phyloP scores from a whole-genome alignment of 2,329 filamentous ascomycete species.

The Rhexocercosporidium sp. region DNA sequence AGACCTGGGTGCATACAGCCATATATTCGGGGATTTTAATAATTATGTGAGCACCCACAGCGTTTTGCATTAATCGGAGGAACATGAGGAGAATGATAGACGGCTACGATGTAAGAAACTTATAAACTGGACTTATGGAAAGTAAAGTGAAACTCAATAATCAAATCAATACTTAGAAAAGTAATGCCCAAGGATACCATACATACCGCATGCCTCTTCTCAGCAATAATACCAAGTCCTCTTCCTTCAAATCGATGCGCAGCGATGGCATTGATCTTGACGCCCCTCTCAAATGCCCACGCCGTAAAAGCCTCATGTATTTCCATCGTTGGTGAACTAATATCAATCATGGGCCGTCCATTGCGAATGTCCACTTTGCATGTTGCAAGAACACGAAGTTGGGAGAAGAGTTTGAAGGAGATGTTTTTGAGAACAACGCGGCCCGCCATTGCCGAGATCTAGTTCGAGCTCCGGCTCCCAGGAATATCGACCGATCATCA shows the following conservation, averaged over 20 bases:
- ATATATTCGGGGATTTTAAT: too few species aligned
- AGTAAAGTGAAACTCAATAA: too few species aligned
- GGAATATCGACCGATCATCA: slow-evolving; percentile 3
- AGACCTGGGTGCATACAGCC: too few species aligned
- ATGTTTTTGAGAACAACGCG: slow-evolving; percentile 7
- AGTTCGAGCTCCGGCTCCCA: neutral
- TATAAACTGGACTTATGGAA: neutral
- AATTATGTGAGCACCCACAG: too few species aligned
- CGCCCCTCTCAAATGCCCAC: slow-evolving; percentile 71
- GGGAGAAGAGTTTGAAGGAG: neutral
- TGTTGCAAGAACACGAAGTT: neutral
- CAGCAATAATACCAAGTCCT: slow-evolving; percentile 80
- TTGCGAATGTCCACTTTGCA: neutral
- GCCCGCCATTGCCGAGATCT: neutral
- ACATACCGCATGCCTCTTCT: slow-evolving; percentile 66
- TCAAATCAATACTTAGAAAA: neutral
- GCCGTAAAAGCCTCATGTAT: slow-evolving; percentile 60
- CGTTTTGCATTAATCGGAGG: too few species aligned
- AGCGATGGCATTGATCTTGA: slow-evolving; percentile 69
- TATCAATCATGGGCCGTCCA: slow-evolving; percentile 1
- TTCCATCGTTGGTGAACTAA: slow-evolving; percentile 35
- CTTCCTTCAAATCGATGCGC: slow-evolving; percentile 72
- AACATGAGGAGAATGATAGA: too few species aligned
- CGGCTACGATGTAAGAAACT: neutral
- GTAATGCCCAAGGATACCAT: neutral